phyloP scores from a whole-genome alignment of 192 early-diverging fungal genomes.

The Oehlia diaphana region DNA sequence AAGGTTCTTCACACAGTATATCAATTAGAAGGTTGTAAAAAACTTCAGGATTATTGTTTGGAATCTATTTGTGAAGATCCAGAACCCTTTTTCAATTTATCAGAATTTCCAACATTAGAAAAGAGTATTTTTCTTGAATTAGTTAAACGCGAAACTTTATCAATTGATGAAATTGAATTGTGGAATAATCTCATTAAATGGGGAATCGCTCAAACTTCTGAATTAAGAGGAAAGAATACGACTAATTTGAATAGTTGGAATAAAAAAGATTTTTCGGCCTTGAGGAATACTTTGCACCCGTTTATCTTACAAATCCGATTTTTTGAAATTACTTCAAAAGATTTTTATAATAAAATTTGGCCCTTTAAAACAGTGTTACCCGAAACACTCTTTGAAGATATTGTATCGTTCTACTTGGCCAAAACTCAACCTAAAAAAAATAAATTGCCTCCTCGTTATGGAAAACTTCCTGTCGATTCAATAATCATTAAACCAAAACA shows the following conservation, averaged over 20 bases:
- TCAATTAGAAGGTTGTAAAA: neutral
- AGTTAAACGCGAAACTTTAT: neutral
- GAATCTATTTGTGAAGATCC: constrained; percentile 14
- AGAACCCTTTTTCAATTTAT: neutral
- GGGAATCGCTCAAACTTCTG: constrained; percentile 6
- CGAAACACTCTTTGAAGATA: neutral
- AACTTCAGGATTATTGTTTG: constrained; percentile 4
- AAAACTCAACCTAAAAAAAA: neutral
- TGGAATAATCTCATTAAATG: constrained; percentile 25
- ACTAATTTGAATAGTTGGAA: neutral
- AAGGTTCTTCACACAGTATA: constrained; percentile 9
- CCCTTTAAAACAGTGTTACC: constrained; percentile 2
- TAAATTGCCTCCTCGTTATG: neutral
- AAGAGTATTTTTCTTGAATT: constrained; percentile 8
- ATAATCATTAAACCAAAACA: neutral
- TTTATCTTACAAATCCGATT: constrained; percentile 12
- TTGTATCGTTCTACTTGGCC: neutral
- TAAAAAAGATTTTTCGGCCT: neutral
- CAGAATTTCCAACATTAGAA: constrained; percentile 11
- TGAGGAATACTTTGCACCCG: neutral
- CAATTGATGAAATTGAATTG: constrained; percentile 17
- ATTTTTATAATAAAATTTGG: neutral
- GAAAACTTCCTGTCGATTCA: neutral
- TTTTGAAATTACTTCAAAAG: constrained; percentile 11
- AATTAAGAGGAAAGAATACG: neutral